Conservation (phyloP, 176 grass and related monocot genomes). For the Poa pratensis region DNA sequence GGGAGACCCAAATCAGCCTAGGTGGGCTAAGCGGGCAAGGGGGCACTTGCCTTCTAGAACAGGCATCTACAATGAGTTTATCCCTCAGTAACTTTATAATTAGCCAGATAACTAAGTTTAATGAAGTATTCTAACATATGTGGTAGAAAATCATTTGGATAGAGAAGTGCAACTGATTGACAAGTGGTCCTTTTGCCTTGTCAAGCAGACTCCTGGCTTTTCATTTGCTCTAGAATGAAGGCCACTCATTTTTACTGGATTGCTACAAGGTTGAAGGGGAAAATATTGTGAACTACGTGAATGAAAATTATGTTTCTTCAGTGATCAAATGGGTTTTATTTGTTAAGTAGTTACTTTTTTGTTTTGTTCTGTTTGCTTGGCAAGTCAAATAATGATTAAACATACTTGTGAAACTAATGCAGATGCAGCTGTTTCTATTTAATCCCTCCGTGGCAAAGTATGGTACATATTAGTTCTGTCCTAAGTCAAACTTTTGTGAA, state of each 20-base stretch:
- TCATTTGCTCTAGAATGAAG: slow-evolving; percentile 80
- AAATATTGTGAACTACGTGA: slow-evolving; percentile 54
- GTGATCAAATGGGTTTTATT: slow-evolving; percentile 39
- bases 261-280: slow-evolving; percentile 61
- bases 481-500: neutral
- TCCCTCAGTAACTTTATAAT: slow-evolving; percentile 9
- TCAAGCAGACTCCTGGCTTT: slow-evolving; percentile 81
- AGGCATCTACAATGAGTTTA: neutral
- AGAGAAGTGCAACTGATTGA: slow-evolving; percentile 44
- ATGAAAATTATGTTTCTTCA: slow-evolving; percentile 43
- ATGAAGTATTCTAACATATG: slow-evolving; percentile 27
- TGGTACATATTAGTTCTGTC: neutral
- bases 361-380: slow-evolving; percentile 35
- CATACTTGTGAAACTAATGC: slow-evolving; percentile 29
- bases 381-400: neutral
- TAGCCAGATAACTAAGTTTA: slow-evolving; percentile 19
- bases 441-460: neutral
- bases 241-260: slow-evolving; percentile 49
- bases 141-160: slow-evolving; percentile 43
- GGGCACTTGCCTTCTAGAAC: neutral
- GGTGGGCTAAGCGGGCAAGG: neutral
- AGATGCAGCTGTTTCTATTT: slow-evolving; percentile 31
- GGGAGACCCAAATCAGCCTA: neutral
- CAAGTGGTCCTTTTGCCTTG: slow-evolving; percentile 57
- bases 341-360: slow-evolving; percentile 37